These are phyloP conservation scores for Rhypophila decipiens DNA, from an alignment of 495 filamentous ascomycete genomes.

Conservation along the genomic window DNA sequence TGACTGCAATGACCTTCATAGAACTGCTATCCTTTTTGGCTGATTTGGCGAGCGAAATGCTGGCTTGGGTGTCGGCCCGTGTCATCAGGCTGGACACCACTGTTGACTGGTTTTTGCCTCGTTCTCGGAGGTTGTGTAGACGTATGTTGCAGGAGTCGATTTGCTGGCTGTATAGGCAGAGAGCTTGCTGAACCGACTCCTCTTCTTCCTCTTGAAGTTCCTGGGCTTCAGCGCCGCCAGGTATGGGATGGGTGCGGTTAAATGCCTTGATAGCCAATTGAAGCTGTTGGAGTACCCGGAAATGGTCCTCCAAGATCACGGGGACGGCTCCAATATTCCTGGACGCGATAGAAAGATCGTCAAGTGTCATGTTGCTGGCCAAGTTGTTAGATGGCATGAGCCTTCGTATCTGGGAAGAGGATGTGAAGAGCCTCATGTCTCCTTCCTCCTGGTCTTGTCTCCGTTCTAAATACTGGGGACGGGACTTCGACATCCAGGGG, in stretches of 20 bases:
- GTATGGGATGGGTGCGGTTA: not conserved
- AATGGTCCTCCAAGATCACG: not conserved
- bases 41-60: not conserved
- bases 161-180: not conserved
- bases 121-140: not conserved
- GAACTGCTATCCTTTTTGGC: conserved; percentile 1
- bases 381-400: too few relatives aligned
- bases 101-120: not conserved
- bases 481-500: not conserved
- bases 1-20: conserved; percentile 8
- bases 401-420: too few relatives aligned
- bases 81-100: conserved; percentile 1
- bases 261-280: not conserved
- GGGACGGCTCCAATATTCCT: not conserved
- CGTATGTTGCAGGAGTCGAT: not conserved
- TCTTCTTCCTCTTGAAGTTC: not conserved
- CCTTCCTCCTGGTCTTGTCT: not conserved
- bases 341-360: not conserved
- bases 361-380: not conserved
- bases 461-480: not conserved
- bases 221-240: not conserved
- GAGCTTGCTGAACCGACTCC: not conserved
- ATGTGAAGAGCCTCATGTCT: too few relatives aligned
- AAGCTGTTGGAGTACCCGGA: not conserved
- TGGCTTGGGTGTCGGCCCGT: not conserved